Evolutionary conservation across 306 rosid genomes (phyloP), one percentile per base, ranked within the genome.

Genomic region (Datisca glomerata): DNA sequence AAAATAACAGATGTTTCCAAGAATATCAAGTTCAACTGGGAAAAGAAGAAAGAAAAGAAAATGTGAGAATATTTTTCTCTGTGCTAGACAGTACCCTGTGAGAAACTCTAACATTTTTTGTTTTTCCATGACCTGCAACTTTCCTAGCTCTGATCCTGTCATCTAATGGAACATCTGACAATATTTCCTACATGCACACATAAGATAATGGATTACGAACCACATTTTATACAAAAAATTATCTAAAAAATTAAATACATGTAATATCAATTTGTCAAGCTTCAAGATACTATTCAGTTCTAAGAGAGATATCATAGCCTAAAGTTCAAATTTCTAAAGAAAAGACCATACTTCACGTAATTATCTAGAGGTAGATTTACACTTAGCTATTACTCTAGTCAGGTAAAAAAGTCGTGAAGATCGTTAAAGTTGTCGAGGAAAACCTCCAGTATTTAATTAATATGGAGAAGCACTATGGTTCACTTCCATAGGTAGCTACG

Each of bases 91-190:
- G 48, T 89, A 89, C 98, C 92, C 68, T 61, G 31, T 84, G 95
- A 49, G 92, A 89, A 70, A 89, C 86, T 37, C 39, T 68, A 50
- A 89, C 61, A 55, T 89, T 63, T 68, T 78, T 78, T 24, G 66
- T 78, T 51, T 78, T 84, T 24, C 50, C 51, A 19, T 22, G 63
- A 49, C 70, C 57, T 16, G 53, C 40, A 70, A 59, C 65, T 34
- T 51, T 64, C 18, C 39, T 42, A 49, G 69, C 75, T 67, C 48
- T 66, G 8, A 48, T 70, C 62, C 98, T 70, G 64, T 89, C 84
- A 43, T 73, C 66, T 56, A 84, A 5, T 18, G 96, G 71, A 17
- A 62, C 73, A 68, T 80, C 81, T 43, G 98, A 75, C 53, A 89
- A 63, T 41, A 84, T 65, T 66, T 77, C 92, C 98, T 89, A 85